Conservation (phyloP, 2,329 filamentous ascomycete genomes). For the Beauveria scarabaeidicola region DNA sequence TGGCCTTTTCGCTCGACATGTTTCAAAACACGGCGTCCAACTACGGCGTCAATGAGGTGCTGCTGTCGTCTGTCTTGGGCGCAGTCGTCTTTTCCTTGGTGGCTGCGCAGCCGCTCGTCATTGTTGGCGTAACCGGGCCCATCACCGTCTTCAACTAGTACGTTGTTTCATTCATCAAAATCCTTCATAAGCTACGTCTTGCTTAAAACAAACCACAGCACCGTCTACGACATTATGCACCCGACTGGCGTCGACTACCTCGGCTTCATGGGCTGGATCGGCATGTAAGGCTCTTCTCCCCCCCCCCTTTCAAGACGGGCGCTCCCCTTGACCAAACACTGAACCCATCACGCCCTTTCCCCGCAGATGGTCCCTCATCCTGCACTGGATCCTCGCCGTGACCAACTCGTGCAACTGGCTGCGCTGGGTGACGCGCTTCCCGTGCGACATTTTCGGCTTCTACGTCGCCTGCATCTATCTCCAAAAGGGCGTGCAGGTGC, state of each 20-base stretch:
- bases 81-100: constrained; percentile 72
- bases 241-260: constrained; percentile 74
- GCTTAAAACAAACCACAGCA: constrained; percentile 33
- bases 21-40: constrained; percentile 78
- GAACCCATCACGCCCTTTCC: background rate
- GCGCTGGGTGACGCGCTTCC: constrained; percentile 84
- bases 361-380: constrained; percentile 66
- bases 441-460: constrained; percentile 89
- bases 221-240: constrained; percentile 80
- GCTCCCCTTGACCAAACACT: background rate
- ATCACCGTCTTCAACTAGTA: constrained; percentile 91
- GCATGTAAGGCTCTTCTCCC: constrained; percentile 46
- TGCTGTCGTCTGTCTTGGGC: constrained; percentile 77
- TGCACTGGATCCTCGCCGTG: constrained; percentile 76
- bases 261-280: constrained; percentile 87
- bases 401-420: constrained; percentile 83
- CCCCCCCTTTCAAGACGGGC: background rate
- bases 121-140: constrained; percentile 81
- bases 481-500: constrained; percentile 82
- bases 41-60: constrained; percentile 84
- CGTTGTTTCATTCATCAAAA: constrained; percentile 15
- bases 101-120: constrained; percentile 77
- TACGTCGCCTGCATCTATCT: constrained; percentile 90
- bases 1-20: constrained; percentile 90
- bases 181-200: background rate